These are phyloP conservation scores for Coemansia sp. DNA, from an alignment of 192 early-diverging fungal genomes.

Conservation along the genomic window DNA sequence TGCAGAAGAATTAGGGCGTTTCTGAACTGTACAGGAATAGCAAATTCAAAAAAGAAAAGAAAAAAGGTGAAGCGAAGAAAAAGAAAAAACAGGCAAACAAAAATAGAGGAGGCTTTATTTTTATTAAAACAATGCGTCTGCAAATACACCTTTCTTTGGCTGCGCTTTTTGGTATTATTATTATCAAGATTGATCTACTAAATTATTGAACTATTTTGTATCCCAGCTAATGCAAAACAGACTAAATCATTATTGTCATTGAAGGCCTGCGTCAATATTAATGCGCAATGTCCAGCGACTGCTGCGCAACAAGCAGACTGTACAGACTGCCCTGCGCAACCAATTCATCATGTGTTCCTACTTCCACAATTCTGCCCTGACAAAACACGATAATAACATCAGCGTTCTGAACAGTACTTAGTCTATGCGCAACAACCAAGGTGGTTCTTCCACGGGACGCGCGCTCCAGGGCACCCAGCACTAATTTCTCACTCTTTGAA, in stretches of 20 bases:
- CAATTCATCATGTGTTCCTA: constrained; percentile 68
- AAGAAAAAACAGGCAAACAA: too few relatives aligned
- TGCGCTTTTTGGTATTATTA: too few relatives aligned
- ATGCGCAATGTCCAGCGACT: constrained; percentile 57
- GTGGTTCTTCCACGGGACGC: constrained; percentile 73
- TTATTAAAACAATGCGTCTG: too few relatives aligned
- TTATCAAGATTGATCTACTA: too few relatives aligned
- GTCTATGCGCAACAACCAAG: constrained; percentile 71
- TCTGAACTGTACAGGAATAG: too few relatives aligned
- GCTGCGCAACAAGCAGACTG: constrained; percentile 63
- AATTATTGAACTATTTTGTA: too few relatives aligned
- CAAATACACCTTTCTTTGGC: too few relatives aligned
- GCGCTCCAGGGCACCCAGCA: constrained; percentile 76
- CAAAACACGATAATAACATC: constrained; percentile 73
- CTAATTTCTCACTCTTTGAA: constrained; percentile 75
- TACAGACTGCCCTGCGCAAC: constrained; percentile 62
- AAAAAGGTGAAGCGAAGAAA: too few relatives aligned
- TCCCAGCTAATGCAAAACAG: too few relatives aligned
- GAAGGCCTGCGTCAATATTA: neutral
- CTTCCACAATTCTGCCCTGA: constrained; percentile 65
- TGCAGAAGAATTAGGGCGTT: neutral
- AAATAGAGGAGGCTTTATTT: too few relatives aligned
- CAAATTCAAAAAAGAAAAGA: too few relatives aligned
- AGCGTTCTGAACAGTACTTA: constrained; percentile 83
- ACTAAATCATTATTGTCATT: too few relatives aligned